A percentile compares a stretch with the other conserved stretches of the same genome.
These are phyloP conservation scores for Coniella lustricola DNA, from an alignment of 2,329 filamentous ascomycete genomes.

Conservation along the genomic window DNA sequence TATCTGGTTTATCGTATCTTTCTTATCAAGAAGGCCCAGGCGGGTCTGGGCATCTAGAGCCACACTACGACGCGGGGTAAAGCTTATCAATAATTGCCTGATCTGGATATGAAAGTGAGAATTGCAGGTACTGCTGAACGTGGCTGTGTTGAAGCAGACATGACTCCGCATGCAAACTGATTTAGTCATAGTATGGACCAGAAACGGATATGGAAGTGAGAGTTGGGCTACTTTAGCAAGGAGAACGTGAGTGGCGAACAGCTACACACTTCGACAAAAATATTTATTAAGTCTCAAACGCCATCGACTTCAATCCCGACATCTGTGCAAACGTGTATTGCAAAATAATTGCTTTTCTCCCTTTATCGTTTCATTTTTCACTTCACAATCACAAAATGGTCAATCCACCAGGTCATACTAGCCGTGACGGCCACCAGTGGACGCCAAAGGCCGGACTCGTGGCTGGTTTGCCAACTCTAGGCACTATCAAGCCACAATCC, in stretches of 20 bases:
- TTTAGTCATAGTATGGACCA: not conserved
- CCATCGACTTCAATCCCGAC: not conserved
- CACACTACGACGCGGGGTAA: too few species aligned
- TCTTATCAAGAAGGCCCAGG: not conserved
- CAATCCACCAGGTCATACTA: constrained; percentile 9
- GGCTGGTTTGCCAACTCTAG: constrained; percentile 12
- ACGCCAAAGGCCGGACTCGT: constrained; percentile 13
- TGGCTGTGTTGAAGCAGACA: too few species aligned
- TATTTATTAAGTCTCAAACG: not conserved
- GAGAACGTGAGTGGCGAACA: too few species aligned
- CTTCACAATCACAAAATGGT: not conserved
- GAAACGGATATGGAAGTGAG: not conserved
- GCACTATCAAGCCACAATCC: constrained; percentile 8
- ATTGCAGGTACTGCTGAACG: too few species aligned
- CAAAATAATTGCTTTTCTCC: too few species aligned
- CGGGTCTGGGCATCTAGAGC: too few species aligned
- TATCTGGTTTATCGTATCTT: not conserved
- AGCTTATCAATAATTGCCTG: not conserved
- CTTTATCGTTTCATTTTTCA: not conserved
- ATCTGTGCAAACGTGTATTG: not conserved
- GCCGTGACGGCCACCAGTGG: constrained; percentile 18
- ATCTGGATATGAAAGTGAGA: constrained; percentile 14
- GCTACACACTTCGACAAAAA: not conserved
- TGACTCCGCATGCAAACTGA: too few species aligned
- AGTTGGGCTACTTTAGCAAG: not conserved